These are phyloP conservation scores for Solanum chaucha DNA, from an alignment of 257 asterid species.

Conservation along the genomic window DNA sequence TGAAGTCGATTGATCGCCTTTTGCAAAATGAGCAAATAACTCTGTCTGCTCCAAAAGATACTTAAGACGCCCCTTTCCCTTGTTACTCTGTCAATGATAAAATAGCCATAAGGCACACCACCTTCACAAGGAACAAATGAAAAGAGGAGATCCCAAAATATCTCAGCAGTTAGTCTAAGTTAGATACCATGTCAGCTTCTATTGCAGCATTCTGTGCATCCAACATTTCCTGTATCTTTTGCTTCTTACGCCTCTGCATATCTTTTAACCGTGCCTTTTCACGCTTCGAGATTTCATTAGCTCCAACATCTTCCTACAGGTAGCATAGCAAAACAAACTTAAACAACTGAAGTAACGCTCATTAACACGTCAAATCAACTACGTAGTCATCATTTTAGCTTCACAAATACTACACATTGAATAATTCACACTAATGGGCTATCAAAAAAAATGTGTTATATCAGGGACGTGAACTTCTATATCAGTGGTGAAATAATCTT, in stretches of 20 bases:
- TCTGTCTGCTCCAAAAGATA: constrained; percentile 97
- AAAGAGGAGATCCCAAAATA: not conserved
- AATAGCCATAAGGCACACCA: not conserved
- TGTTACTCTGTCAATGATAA: constrained; percentile 57
- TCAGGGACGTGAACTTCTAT: not conserved
- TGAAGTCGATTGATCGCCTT: constrained; percentile 62
- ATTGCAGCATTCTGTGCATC: constrained; percentile 92
- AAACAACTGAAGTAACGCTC: not conserved
- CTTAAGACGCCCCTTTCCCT: constrained; percentile 87
- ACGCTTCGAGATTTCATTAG: constrained; percentile 54
- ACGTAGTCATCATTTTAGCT: not conserved
- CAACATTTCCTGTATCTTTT: constrained; percentile 79
- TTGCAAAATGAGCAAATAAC: constrained; percentile 96
- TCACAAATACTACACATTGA: not conserved
- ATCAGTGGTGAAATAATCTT: not conserved
- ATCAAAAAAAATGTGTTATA: not conserved
- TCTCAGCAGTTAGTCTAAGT: not conserved
- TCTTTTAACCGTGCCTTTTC: constrained; percentile 66
- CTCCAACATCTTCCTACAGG: constrained; percentile 46
- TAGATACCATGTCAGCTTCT: constrained; percentile 86
- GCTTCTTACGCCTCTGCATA: constrained; percentile 77
- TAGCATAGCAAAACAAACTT: not conserved
- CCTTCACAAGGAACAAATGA: not conserved
- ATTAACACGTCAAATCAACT: not conserved
- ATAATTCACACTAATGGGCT: not conserved